Evolutionary conservation across 2,329 filamentous ascomycete genomes (phyloP), one percentile per base, ranked within the genome.

Genomic region (Rhynchosporium secalis): DNA sequence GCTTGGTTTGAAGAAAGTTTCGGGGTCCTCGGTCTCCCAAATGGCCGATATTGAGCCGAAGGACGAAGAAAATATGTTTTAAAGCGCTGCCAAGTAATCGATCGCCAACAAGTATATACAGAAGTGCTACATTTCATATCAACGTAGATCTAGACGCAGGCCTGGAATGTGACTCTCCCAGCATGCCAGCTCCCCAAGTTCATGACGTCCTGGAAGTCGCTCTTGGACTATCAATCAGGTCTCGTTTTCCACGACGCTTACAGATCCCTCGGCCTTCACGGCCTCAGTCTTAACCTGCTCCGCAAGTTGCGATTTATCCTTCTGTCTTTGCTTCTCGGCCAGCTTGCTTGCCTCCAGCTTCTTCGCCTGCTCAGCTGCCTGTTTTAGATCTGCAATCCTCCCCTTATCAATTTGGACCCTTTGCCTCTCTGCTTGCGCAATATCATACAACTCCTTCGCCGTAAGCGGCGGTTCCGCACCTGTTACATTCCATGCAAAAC

Each of bases 211-310:
- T 20, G 20, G 20, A 10, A 36, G 6, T 46, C 43, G 4, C 6
- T n/a, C n/a, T 10, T n/a, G 20, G 8, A 8, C 43, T 7, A n/a
- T 4, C n/a, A 8, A 2, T 56, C 52, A 45, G 9, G 52, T 56
- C 41, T 56, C 38, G 20, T 45, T 56, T 10, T 45, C 26, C 20
- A 54, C 49, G 4, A 10, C 33, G 9, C 31, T n/a, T 1, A 40
- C 29, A 26, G 13, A 8, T 28, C 26, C 31, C 43, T n/a, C n/a
- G 43, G 15, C 29, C 10, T 20, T 33, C 8, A 12, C 45, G 4
- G 8, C 26, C 38, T n/a, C 48, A 12, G 2, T 38, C 31, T 57
- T 57, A n/a, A 28, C 10, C 41, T 46, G 41, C 55, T 57, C 55
- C 5, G 15, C 41, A 9, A 36, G 31, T 20, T 45, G 20, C 54